phyloP scores from a whole-genome alignment of 257 asterid species.

The Apocynum venetum region DNA sequence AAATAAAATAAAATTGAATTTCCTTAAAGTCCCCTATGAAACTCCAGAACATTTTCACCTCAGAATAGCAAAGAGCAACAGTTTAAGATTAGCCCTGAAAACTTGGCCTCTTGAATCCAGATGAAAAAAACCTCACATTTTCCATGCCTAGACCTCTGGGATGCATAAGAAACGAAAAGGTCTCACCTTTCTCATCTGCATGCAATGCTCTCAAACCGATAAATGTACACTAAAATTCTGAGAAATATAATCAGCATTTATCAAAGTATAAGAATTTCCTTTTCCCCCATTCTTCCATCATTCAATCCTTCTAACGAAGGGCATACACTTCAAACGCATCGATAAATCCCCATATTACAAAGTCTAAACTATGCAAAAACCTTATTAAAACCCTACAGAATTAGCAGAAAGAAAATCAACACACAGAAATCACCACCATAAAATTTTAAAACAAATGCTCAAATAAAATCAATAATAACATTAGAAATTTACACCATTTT shows the following conservation, averaged over 20 bases:
- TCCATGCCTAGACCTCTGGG: background rate
- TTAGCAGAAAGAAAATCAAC: background rate
- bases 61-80: no score
- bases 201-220: background rate
- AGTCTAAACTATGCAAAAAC: background rate
- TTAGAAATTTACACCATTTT: background rate
- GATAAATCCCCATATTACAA: background rate
- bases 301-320: background rate
- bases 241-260: background rate
- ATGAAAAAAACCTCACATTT: background rate
- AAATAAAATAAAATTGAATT: background rate
- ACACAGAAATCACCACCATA: background rate
- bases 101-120: background rate
- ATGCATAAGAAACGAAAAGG: background rate
- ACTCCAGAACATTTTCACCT: no score
- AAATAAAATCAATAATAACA: background rate
- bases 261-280: background rate
- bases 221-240: background rate
- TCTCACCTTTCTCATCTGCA: background rate
- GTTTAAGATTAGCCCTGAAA: background rate
- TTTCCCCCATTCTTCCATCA: background rate
- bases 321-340: background rate
- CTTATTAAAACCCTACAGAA: constrained; percentile 9
- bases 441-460: no score
- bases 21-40: background rate